These are phyloP conservation scores for Tremellales sp. DNA, from an alignment of 1,284 basidiomycete species.

Conservation along the genomic window DNA sequence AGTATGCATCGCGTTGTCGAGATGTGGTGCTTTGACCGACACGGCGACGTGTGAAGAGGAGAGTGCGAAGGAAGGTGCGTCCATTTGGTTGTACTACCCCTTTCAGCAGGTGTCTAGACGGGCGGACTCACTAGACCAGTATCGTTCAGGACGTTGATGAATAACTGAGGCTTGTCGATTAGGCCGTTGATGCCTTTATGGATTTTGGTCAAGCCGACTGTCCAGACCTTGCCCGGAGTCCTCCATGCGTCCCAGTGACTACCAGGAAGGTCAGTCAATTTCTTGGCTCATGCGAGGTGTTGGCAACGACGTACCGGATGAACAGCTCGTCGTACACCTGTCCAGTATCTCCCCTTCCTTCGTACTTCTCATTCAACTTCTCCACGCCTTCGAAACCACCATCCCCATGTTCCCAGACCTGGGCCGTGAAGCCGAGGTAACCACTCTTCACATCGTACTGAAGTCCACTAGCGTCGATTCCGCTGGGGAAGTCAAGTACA, in stretches of 20 bases:
- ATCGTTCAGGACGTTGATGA: conserved; percentile 60
- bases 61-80: conserved; percentile 68
- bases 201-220: conserved; percentile 45
- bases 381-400: conserved; percentile 63
- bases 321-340: conserved; percentile 72
- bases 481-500: conserved; percentile 47
- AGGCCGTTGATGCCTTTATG: conserved; percentile 49
- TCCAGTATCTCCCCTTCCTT: conserved; percentile 66
- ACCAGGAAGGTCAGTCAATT: conserved; percentile 30
- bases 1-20: conserved; percentile 60
- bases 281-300: background rate
- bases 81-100: conserved; percentile 49
- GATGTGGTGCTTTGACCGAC: conserved; percentile 72
- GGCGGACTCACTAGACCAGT: conserved; percentile 59
- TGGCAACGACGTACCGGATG: conserved; percentile 74
- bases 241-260: conserved; percentile 90
- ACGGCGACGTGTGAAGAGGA: conserved; percentile 68
- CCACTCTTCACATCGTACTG: conserved; percentile 53
- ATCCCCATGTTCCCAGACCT: conserved; percentile 61
- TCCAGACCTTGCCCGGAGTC: conserved; percentile 60
- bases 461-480: conserved; percentile 59
- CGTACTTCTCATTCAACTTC: conserved; percentile 65
- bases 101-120: background rate
- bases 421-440: conserved; percentile 61
- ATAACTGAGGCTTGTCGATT: conserved; percentile 40